phyloP scores from a whole-genome alignment of 1,284 basidiomycete genomes.

The Leucoagaricus sp. region DNA sequence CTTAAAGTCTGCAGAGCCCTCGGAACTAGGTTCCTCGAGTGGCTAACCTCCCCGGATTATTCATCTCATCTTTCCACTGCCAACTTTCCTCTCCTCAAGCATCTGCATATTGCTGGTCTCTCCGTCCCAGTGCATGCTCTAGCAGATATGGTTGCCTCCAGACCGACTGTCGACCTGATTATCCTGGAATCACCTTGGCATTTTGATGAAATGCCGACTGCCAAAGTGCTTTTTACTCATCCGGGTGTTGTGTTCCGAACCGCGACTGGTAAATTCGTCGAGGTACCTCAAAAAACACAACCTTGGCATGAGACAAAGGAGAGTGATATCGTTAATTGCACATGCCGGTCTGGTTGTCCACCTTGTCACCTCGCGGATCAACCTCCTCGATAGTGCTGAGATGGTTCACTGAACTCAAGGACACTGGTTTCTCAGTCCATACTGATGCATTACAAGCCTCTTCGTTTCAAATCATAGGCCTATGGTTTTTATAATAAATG shows the following conservation, averaged over 20 bases:
- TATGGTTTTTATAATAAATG: no score
- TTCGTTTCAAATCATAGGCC: no score
- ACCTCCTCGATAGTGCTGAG: no score
- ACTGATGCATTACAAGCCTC: no score
- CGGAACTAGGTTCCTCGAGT: not conserved
- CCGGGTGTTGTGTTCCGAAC: not conserved
- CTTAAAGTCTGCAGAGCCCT: not conserved
- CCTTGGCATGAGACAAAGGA: no score
- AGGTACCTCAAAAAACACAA: no score
- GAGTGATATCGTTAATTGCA: no score
- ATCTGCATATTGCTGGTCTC: not conserved
- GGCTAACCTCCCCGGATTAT: not conserved
- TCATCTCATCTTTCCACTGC: not conserved
- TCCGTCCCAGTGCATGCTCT: not conserved
- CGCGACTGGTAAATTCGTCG: no score
- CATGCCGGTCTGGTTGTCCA: no score
- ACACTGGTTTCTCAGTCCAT: no score
- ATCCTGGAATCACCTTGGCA: not conserved
- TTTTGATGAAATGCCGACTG: not conserved
- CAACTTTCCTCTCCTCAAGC: not conserved
- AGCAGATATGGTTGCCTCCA: not conserved
- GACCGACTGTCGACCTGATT: not conserved
- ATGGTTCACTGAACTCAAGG: no score
- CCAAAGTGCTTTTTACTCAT: not conserved
- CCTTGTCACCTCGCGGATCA: no score